Base-by-base conservation (phyloP, 805 yeast genomes). In the Schizosaccharomyces osmophilus region DNA sequence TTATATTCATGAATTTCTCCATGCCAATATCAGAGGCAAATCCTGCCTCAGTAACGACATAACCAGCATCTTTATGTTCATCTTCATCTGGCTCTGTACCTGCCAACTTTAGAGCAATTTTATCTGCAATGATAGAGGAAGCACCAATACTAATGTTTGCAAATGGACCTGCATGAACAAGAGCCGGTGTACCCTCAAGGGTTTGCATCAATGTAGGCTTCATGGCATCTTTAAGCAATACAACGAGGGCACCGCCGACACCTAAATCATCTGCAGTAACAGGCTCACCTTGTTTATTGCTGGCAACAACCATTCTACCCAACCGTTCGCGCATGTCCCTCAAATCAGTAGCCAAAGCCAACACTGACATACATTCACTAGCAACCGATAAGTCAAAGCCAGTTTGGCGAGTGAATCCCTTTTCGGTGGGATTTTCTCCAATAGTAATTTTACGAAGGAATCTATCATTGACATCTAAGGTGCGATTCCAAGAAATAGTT, bases 11-110 rank as follows among this genome's bases (percentile, higher is more conserved):
- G 75, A 90, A 90, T 69, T 97, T 80, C 77, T 90, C 98, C 67
- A 97, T 97, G 66, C 98, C 98, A 97, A 90, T 90, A 59, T 97
- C 90, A 77, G 93, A 90, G 73, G 90, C 97, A 74, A 90, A 90
- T 61, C 98, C 98, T 48, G 97, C 97, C 73, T 90, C 98, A 60
- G 98, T 90, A 64, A 90, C 87, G 62, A 88, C 97, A 70, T 80
- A 90, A 66, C 97, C 97, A 36, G 70, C 69, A 26, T 29, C 55
- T 59, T 68, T 66, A 61, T 70, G 71, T 24, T 65, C 67, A 69
- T 77, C 73, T 29, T 51, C 57, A 29, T 51, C 57, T 54, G 75
- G 73, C 61, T 77, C 78, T 43, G 80, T 75, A 67, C 93, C 93
- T 19, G 95, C 88, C 67, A 90, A 80, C 74, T 90, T 88, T 70